These are phyloP conservation scores for Solanum bulbocastanum DNA, from an alignment of 257 asterid species.

Conservation along the genomic window DNA sequence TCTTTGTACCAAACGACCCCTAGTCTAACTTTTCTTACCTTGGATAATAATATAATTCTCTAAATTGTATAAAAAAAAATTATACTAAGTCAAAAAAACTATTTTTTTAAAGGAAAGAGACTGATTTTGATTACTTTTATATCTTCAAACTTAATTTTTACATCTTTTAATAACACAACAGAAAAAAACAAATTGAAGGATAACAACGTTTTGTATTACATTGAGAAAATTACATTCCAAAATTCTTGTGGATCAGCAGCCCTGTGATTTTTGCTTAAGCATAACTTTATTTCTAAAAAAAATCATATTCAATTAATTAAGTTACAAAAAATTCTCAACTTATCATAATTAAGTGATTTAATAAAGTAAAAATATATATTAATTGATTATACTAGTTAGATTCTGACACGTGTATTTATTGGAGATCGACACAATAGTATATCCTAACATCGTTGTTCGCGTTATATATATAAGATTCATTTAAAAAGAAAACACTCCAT, in stretches of 20 bases:
- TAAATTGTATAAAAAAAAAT: background rate
- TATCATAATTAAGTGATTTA: background rate
- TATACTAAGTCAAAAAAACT: background rate
- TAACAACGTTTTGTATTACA: background rate
- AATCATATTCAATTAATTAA: no score
- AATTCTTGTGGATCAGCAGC: background rate
- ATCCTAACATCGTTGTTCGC: no score
- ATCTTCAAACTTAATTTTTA: background rate
- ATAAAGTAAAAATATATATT: background rate
- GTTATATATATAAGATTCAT: background rate
- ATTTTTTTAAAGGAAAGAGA: background rate
- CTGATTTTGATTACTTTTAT: background rate
- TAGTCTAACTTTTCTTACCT: background rate
- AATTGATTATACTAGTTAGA: background rate
- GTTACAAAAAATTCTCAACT: no score
- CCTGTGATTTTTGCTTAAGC: background rate
- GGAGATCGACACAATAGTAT: background rate
- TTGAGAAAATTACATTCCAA: background rate
- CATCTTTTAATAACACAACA: background rate
- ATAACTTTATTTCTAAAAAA: background rate
- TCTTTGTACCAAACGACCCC: no score
- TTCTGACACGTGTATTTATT: background rate
- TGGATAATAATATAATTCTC: background rate
- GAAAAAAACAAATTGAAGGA: background rate
- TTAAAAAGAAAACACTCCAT: background rate